Evolutionary conservation across 768 basidiomycete species (phyloP).

Genomic region (Collybia sordida): DNA sequence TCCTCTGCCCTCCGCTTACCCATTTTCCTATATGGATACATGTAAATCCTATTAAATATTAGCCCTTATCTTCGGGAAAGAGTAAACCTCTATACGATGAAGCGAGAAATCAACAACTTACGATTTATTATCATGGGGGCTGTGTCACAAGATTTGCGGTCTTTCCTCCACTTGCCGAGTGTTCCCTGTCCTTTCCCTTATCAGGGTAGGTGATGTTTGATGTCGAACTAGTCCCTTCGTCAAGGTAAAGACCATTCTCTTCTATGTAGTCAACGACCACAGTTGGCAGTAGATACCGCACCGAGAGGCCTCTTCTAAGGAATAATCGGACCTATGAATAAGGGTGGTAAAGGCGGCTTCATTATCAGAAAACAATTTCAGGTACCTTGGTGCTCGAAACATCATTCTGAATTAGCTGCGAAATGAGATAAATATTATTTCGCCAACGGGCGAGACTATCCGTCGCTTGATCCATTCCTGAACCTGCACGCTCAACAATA

Average conservation of each 20-base stretch:
- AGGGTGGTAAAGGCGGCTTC: neutral
- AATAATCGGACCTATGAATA: slow-evolving; percentile 58
- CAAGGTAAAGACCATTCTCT: slow-evolving; percentile 72
- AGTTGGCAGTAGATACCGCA: slow-evolving; percentile 88
- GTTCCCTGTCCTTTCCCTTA: slow-evolving; percentile 37
- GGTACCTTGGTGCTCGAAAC: slow-evolving; percentile 90
- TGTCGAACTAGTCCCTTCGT: slow-evolving; percentile 41
- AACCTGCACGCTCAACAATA: slow-evolving; percentile 94
- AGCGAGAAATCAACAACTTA: neutral
- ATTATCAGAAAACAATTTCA: no score
- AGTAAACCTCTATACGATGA: neutral
- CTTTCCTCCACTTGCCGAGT: slow-evolving; percentile 24
- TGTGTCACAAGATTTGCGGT: slow-evolving; percentile 16
- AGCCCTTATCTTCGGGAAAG: slow-evolving; percentile 2
- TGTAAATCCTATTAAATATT: neutral
- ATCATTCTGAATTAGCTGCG: slow-evolving; percentile 95
- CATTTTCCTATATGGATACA: no score
- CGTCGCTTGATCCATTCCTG: slow-evolving; percentile 83
- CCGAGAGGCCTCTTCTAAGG: slow-evolving; percentile 75
- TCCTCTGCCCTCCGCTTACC: no score
- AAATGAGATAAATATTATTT: slow-evolving; percentile 86
- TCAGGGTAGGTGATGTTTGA: slow-evolving; percentile 19
- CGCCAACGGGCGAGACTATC: slow-evolving; percentile 75
- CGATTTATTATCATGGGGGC: slow-evolving; percentile 15
- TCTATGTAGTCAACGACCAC: slow-evolving; percentile 95